These are phyloP conservation scores for Pythium insidiosum DNA, from an alignment of 352 stramenopile genomes.

Conservation along the genomic window DNA sequence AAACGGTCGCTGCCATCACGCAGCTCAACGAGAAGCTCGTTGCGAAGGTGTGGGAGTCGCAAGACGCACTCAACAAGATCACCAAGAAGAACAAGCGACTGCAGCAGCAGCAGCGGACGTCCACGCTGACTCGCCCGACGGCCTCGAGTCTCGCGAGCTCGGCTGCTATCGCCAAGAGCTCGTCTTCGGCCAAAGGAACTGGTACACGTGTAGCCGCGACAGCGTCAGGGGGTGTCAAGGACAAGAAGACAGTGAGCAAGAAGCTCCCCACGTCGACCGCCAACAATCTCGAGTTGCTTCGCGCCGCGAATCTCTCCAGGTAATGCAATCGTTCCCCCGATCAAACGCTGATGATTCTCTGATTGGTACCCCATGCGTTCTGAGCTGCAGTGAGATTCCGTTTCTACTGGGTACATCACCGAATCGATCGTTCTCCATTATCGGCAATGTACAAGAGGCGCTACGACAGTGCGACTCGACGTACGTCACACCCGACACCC, in stretches of 20 bases:
- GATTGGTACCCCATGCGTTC: too few species aligned
- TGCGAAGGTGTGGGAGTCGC: conserved; percentile 50
- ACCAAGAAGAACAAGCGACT: conserved; percentile 54
- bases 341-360: too few species aligned
- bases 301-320: conserved; percentile 61
- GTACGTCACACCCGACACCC: conserved; percentile 26
- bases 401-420: conserved; percentile 57
- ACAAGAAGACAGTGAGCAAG: conserved; percentile 11
- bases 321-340: too few species aligned
- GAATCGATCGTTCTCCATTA: conserved; percentile 57
- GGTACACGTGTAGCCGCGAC: too few species aligned
- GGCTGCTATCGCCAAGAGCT: conserved; percentile 3
- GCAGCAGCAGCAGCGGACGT: conserved; percentile 35
- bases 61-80: conserved; percentile 37
- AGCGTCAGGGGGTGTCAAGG: conserved; percentile 19
- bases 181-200: conserved; percentile 2
- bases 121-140: conserved; percentile 38
- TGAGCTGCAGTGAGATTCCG: conserved; percentile 34
- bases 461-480: conserved; percentile 57
- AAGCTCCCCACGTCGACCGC: too few species aligned
- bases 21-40: conserved; percentile 72
- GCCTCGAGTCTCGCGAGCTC: conserved; percentile 38
- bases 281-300: conserved; percentile 55
- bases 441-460: conserved; percentile 66
- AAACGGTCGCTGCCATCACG: conserved; percentile 55